Percentiles rank a stretch among this genome's conserved stretches.
Evolutionary conservation across 805 yeast genomes (phyloP).

Genomic region (Ogataea naganishii): DNA sequence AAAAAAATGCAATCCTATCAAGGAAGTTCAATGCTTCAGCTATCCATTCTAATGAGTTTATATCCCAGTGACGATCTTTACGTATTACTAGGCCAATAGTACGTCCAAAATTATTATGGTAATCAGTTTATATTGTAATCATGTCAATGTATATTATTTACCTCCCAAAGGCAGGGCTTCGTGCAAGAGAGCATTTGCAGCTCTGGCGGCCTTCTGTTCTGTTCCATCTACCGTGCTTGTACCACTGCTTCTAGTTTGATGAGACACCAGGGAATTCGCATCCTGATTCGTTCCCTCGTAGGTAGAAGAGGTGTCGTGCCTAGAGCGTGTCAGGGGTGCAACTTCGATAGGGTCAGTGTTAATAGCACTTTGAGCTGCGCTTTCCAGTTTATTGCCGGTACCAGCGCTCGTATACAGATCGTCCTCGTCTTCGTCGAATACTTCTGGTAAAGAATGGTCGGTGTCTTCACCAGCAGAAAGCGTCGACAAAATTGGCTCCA

Average conservation of each 20-base stretch:
- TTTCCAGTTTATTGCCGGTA: neutral
- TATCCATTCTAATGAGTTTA: no score
- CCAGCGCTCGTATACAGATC: neutral
- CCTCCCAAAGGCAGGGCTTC: no score
- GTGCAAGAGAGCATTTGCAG: no score
- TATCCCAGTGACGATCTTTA: no score
- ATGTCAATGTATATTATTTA: no score
- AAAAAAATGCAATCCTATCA: no score
- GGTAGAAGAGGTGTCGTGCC: neutral
- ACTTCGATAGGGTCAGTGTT: neutral
- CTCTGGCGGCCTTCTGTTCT: neutral
- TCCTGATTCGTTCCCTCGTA: no score
- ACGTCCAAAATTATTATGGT: no score
- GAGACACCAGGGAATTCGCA: slow-evolving; percentile 1
- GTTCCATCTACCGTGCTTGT: slow-evolving; percentile 1
- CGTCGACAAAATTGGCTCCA: slow-evolving; percentile 15
- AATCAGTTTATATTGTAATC: no score
- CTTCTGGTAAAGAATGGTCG: neutral
- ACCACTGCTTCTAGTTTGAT: slow-evolving; percentile 2
- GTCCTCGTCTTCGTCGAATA: neutral
- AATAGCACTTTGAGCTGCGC: neutral
- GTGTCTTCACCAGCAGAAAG: slow-evolving; percentile 3
- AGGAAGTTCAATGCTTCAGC: no score
- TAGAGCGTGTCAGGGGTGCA: neutral
- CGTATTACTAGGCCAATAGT: no score